Evolutionary conservation across 495 filamentous ascomycete species (phyloP), one percentile per base, ranked within the genome.

Genomic region (Trypethelium eluteriae): DNA sequence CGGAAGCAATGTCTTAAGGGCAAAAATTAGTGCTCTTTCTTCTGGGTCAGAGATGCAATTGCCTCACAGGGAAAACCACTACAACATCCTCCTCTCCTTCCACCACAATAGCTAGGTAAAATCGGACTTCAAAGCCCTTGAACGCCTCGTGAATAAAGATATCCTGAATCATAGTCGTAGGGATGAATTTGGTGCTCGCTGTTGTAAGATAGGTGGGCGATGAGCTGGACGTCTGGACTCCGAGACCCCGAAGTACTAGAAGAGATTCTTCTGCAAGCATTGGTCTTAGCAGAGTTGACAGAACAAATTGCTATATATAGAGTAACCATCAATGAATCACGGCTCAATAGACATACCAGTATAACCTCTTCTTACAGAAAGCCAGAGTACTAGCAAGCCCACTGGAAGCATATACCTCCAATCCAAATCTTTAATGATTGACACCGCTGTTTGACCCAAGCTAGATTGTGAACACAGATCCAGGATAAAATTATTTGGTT

Each of bases 121-220:
- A 95, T 64, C 88, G 80, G 61, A 97, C 93, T 76, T 92, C 91
- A 74, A 96, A 95, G 49, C 94, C 93, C 67, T 85, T 85, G 78
- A 98, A 98, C 39, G 93, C 94, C 76, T 99, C 94, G 76, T 97
- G 91, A 57, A 99, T 89, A 65, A 96, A 83, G 66, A 98, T 88
- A 77, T 98, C 94, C 64, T 89, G 88, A 49, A 98, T 95, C 73
- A 89, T 85, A 2, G 86, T 89, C 1, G 94, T 96, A 3, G 95
- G 94, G 39, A 99, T 98, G 74, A 98, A 99, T 66, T 93, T 80
- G 64, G 92, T 92, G 14, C 83, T 81, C n/a, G 83, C 77, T 3
- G 82, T 82, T 18, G 82, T 81, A 14, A 92, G 82, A 66, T 88
- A 87, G 16, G 84, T 86, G 1, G 81, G 72, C 36, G 84, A 86